Conservation (phyloP, 2,329 filamentous ascomycete genomes). For the Bimuria novae-zelandiae region DNA sequence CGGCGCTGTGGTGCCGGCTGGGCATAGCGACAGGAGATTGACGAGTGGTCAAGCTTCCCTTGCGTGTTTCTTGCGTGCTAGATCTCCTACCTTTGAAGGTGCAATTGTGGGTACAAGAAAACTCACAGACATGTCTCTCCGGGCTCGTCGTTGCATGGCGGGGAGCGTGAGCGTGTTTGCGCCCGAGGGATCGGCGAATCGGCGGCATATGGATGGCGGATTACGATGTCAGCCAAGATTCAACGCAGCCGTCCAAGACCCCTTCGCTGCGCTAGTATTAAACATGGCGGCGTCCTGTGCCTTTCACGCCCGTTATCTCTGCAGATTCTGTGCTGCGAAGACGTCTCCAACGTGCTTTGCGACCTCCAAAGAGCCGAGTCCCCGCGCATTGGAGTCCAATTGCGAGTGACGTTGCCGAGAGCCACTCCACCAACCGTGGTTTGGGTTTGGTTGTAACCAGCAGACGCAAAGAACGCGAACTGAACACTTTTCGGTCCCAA, state of each 20-base stretch:
- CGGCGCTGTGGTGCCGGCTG: constrained; percentile 1
- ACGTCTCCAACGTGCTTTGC: constrained; percentile 1
- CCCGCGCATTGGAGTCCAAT: constrained; percentile 21
- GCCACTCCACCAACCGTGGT: background rate
- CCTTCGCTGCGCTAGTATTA: constrained; percentile 15
- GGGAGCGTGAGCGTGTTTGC: background rate
- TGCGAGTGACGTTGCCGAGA: constrained; percentile 7
- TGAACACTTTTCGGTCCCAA: constrained; percentile 12
- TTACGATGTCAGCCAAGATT: constrained; percentile 15
- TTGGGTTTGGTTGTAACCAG: background rate
- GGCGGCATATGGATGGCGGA: background rate
- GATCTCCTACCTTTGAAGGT: no score
- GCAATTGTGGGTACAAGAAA: background rate
- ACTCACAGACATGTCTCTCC: no score
- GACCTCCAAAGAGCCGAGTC: constrained; percentile 10
- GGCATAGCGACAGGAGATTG: background rate
- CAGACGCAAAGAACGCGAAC: background rate
- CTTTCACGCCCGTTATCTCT: background rate
- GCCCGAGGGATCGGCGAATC: background rate
- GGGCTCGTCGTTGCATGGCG: constrained; percentile 4
- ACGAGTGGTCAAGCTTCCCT: background rate
- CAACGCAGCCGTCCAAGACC: constrained; percentile 11
- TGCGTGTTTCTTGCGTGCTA: background rate
- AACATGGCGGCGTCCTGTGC: constrained; percentile 9
- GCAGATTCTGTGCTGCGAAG: constrained; percentile 9